phyloP scores from a whole-genome alignment of 495 filamentous ascomycete genomes.

The Xylaria grammica region DNA sequence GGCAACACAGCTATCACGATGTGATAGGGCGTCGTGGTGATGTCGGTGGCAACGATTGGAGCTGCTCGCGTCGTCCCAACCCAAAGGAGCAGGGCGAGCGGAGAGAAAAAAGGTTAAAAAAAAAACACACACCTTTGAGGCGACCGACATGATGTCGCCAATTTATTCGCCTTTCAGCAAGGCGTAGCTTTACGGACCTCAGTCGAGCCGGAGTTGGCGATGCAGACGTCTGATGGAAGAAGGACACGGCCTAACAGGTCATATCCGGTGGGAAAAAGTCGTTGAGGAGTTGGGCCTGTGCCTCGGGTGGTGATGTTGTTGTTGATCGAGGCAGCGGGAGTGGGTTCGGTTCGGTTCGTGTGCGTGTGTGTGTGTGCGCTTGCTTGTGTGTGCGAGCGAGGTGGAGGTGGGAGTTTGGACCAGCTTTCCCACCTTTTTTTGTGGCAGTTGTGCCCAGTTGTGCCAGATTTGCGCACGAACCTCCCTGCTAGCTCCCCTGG shows the following conservation, averaged over 20 bases:
- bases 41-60: neutral
- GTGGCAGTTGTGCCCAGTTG: too few species aligned
- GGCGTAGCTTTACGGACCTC: conserved; percentile 44
- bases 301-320: conserved; percentile 8
- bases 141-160: conserved; percentile 67
- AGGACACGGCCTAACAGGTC: conserved; percentile 42
- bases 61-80: neutral
- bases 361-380: conserved; percentile 5
- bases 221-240: conserved; percentile 31
- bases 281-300: neutral
- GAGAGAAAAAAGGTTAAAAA: neutral
- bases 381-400: too few species aligned
- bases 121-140: conserved; percentile 58
- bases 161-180: conserved; percentile 53
- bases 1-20: neutral
- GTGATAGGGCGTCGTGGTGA: neutral
- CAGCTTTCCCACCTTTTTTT: conserved; percentile 12
- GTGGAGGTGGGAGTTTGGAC: too few species aligned
- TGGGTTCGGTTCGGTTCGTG: neutral
- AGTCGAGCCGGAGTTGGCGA: conserved; percentile 37
- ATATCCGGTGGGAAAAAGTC: conserved; percentile 29
- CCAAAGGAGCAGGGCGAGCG: neutral
- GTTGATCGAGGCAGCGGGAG: conserved; percentile 12
- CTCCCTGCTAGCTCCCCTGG: neutral
- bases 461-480: conserved; percentile 19